Evolutionary conservation across 164 flowering plant species (phyloP), one percentile per base, ranked within the genome.

Genomic region (Cinnamomum chago): DNA sequence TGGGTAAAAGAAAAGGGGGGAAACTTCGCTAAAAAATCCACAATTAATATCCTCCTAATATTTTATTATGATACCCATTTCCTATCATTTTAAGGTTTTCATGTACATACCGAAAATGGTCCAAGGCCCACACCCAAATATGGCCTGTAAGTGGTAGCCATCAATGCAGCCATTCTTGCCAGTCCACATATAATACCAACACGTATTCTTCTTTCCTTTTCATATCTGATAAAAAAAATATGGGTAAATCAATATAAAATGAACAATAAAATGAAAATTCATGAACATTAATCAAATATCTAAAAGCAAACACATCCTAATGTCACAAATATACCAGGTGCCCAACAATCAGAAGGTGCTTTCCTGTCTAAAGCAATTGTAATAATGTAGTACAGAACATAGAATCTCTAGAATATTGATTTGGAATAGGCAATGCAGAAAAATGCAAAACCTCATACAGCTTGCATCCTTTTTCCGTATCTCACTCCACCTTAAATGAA

Each of bases 91-190:
- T 12, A 68, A 68, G 55, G 22, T 17, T 68, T 67, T 67, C 47
- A 6, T 20, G 66, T 70, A 47, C 93, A 22, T 88, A 92, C 98
- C 87, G 91, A 89, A 27, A 95, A 67, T 60, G 97, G 97, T 70
- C 98, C 98, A 74, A 95, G 97, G 33, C 98, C 98, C 15, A 90
- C 94, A 22, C 98, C 98, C 76, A 95, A 77, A 78, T 95, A 95
- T 28, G 94, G 92, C 78, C 91, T 95, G 83, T 93, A 95, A 68
- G 97, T 92, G 75, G 97, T 84, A 75, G 97, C 97, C 98, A 94
- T 94, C 2, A 87, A 75, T 60, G 98, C 98, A 80, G 97, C 97
- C 93, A 90, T 89, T 83, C 97, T 86, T 65, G 98, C 97, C 88
- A 95, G 84, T 73, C 97, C 95, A 82, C 93, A 92, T 70, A 95